A percentile compares a stretch with the other conserved stretches of the same genome.
These are phyloP conservation scores for Physcia stellaris DNA, from an alignment of 495 filamentous ascomycete species.

Conservation along the genomic window DNA sequence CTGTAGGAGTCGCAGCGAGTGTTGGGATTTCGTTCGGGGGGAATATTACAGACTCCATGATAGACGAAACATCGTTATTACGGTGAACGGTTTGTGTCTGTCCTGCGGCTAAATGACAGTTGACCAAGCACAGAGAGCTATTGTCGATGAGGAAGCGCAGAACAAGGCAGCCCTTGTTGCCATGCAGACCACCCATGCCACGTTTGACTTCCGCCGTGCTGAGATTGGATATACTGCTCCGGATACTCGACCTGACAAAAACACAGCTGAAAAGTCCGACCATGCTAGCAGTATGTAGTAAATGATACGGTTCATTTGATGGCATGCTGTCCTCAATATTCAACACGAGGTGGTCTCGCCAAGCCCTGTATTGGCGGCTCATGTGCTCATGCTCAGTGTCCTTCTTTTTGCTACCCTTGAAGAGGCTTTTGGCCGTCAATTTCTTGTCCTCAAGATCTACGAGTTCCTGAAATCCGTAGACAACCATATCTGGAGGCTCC, in stretches of 20 bases:
- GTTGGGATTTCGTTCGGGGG: constrained; percentile 44
- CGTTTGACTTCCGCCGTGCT: constrained; percentile 77
- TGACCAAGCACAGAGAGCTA: constrained; percentile 87
- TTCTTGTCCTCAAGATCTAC: constrained; percentile 96
- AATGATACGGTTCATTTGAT: constrained; percentile 60
- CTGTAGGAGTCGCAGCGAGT: constrained; percentile 62
- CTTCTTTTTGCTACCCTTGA: constrained; percentile 61
- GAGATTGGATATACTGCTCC: constrained; percentile 60
- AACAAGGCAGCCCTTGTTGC: constrained; percentile 68
- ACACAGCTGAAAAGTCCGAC: constrained; percentile 93
- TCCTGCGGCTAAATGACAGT: constrained; percentile 92
- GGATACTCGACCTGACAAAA: constrained; percentile 72
- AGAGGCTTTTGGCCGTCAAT: constrained; percentile 64
- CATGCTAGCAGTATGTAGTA: constrained; percentile 77
- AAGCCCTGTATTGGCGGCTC: constrained; percentile 93
- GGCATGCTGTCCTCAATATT: constrained; percentile 75
- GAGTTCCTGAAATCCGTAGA: constrained; percentile 96
- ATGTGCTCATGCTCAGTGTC: constrained; percentile 80
- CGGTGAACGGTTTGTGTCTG: constrained; percentile 79
- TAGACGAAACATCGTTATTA: constrained; percentile 85
- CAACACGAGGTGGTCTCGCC: constrained; percentile 76
- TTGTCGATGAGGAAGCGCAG: constrained; percentile 85
- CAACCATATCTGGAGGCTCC: constrained; percentile 71
- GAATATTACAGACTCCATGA: constrained; percentile 68
- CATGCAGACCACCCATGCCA: constrained; percentile 84